These are phyloP conservation scores for Drechslerella coelobrocha DNA, from an alignment of 2,329 filamentous ascomycete genomes.

Conservation along the genomic window DNA sequence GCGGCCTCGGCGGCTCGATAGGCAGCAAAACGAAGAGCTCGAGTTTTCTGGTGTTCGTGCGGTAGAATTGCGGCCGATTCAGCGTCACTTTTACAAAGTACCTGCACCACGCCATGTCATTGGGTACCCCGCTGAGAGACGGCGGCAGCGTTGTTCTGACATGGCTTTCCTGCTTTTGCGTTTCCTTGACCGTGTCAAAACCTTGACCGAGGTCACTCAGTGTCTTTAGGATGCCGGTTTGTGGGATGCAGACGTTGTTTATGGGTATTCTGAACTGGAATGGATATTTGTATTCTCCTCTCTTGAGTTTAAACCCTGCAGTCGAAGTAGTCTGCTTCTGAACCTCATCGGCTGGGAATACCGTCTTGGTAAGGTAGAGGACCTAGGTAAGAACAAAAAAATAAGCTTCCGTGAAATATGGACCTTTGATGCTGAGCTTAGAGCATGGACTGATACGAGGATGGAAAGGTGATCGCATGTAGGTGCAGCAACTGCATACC, in stretches of 20 bases:
- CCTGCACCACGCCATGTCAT: slow-evolving; percentile 76
- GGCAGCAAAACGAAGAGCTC: slow-evolving; percentile 72
- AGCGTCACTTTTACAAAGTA: slow-evolving; percentile 98
- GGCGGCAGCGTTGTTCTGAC: slow-evolving; percentile 87
- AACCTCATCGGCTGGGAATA: slow-evolving; percentile 70
- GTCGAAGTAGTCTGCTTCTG: slow-evolving; percentile 52
- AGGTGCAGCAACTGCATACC: slow-evolving; percentile 42
- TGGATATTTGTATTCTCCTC: slow-evolving; percentile 76
- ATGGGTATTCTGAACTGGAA: slow-evolving; percentile 76
- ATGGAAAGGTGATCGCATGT: slow-evolving; percentile 31
- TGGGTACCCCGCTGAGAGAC: slow-evolving; percentile 82
- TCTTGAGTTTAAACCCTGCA: slow-evolving; percentile 67
- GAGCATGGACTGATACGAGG: background rate
- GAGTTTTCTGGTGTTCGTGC: slow-evolving; percentile 52
- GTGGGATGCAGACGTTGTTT: slow-evolving; percentile 56
- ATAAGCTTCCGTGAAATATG: slow-evolving; percentile 11
- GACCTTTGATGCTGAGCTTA: too few relatives aligned
- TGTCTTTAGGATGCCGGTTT: slow-evolving; percentile 45
- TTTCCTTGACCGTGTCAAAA: slow-evolving; percentile 61
- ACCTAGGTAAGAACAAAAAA: slow-evolving; percentile 64
- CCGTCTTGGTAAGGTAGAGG: slow-evolving; percentile 74
- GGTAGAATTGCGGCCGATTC: slow-evolving; percentile 60
- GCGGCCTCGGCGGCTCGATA: slow-evolving; percentile 82
- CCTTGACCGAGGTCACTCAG: slow-evolving; percentile 60
- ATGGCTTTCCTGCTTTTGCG: slow-evolving; percentile 64